Conservation (phyloP, 805 yeast genomes). For the Isabelozyma pseudorhagii region DNA sequence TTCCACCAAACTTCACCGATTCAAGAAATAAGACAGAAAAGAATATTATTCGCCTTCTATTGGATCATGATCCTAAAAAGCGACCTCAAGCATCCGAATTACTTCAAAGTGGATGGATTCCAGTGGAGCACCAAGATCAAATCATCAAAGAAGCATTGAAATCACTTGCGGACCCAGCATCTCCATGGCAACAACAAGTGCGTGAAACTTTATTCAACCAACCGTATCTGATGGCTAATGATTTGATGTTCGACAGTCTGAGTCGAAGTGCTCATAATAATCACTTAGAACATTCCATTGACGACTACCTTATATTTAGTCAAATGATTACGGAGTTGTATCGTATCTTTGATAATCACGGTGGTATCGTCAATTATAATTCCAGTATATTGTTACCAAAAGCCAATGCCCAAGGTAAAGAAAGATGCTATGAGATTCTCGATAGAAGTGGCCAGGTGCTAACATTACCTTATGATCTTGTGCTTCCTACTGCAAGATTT, state of each 20-base stretch:
- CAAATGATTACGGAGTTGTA: constrained; percentile 60
- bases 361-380: constrained; percentile 77
- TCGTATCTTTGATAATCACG: constrained; percentile 72
- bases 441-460: constrained; percentile 86
- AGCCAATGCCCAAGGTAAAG: constrained; percentile 61
- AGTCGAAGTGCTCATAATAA: constrained; percentile 21
- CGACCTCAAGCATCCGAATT: constrained; percentile 80
- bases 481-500: constrained; percentile 84
- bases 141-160: constrained; percentile 83
- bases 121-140: constrained; percentile 87
- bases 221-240: constrained; percentile 81
- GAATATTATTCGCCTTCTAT: constrained; percentile 59
- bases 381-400: constrained; percentile 73
- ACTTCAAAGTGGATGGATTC: constrained; percentile 77
- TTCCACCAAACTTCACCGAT: constrained; percentile 67
- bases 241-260: constrained; percentile 69
- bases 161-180: constrained; percentile 82
- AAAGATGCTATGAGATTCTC: constrained; percentile 71
- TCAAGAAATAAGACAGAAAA: constrained; percentile 55
- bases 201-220: constrained; percentile 82
- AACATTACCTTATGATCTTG: constrained; percentile 85
- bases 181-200: constrained; percentile 93
- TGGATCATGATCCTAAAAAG: constrained; percentile 74
- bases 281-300: constrained; percentile 22
- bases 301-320: constrained; percentile 54